Evolutionary conservation across 192 early-diverging fungal species (phyloP).

Genomic region (Lunasporangiospora selenospora): DNA sequence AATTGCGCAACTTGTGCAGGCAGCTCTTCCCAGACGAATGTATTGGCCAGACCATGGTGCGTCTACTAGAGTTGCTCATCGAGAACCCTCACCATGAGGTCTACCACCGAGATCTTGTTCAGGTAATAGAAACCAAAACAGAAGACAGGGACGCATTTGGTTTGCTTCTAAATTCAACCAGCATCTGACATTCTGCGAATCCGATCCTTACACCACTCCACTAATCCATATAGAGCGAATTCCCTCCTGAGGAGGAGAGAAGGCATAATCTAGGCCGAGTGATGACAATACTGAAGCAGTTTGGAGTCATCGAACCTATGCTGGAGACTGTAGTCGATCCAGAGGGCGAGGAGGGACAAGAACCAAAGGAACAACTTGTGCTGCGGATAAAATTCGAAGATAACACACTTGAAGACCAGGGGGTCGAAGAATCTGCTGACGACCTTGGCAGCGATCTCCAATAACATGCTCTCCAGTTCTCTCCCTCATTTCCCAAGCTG

Average conservation of each 20-base stretch:
- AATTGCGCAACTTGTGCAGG: conserved; percentile 37
- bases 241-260: conserved; percentile 38
- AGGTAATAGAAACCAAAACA: conserved; percentile 22
- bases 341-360: background rate
- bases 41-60: conserved; percentile 33
- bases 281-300: conserved; percentile 19
- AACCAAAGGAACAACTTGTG: conserved; percentile 24
- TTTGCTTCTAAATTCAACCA: no score
- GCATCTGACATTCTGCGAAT: no score
- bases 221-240: conserved; percentile 38
- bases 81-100: conserved; percentile 23
- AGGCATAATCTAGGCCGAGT: conserved; percentile 40
- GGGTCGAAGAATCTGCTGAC: no score
- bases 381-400: conserved; percentile 34
- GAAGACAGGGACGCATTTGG: no score
- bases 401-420: no score
- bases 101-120: conserved; percentile 27
- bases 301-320: conserved; percentile 20
- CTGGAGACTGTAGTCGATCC: conserved; percentile 12
- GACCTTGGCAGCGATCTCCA: no score
- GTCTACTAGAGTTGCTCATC: conserved; percentile 22
- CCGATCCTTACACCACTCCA: no score
- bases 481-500: no score
- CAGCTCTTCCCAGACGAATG: conserved; percentile 38
- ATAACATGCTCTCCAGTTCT: no score